These are phyloP conservation scores for Myxozyma geophila DNA, from an alignment of 805 yeast genomes.

Conservation along the genomic window DNA sequence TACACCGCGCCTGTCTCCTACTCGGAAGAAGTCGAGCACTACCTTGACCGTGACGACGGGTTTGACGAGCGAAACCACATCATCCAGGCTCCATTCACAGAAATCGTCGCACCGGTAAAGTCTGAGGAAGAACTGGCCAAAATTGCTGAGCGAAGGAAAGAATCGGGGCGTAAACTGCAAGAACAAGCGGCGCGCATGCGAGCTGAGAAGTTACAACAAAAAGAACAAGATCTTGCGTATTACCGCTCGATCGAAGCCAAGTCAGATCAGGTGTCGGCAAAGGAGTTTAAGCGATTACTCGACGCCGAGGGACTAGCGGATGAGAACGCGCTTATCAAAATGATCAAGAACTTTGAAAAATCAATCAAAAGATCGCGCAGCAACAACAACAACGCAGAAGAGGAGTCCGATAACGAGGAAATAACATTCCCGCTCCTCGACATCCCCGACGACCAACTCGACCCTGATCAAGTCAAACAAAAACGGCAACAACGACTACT, in stretches of 20 bases:
- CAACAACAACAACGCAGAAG: slow-evolving; percentile 64
- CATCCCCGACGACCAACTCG: slow-evolving; percentile 79
- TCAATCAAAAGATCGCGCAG: slow-evolving; percentile 69
- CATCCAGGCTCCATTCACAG: slow-evolving; percentile 79
- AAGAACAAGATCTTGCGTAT: slow-evolving; percentile 78
- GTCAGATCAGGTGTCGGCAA: slow-evolving; percentile 52
- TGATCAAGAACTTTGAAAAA: slow-evolving; percentile 65
- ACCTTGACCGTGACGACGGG: slow-evolving; percentile 59
- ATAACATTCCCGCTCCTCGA: slow-evolving; percentile 78
- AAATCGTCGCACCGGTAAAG: slow-evolving; percentile 68
- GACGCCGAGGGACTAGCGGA: slow-evolving; percentile 76
- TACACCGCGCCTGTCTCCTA: slow-evolving; percentile 71
- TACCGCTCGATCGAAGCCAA: slow-evolving; percentile 56
- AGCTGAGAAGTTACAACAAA: slow-evolving; percentile 75
- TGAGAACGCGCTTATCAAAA: slow-evolving; percentile 70
- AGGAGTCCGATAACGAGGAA: slow-evolving; percentile 52
- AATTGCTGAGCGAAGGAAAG: slow-evolving; percentile 79
- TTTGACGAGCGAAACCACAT: slow-evolving; percentile 74
- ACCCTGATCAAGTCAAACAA: slow-evolving; percentile 80
- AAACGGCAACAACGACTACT: slow-evolving; percentile 81
- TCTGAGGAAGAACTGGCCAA: slow-evolving; percentile 78
- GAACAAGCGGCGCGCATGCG: slow-evolving; percentile 90
- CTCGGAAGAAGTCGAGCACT: slow-evolving; percentile 60
- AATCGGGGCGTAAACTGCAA: slow-evolving; percentile 85
- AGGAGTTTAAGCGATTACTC: slow-evolving; percentile 59